Conservation (phyloP, 2,329 filamentous ascomycete species). For the Botrytis aclada region DNA sequence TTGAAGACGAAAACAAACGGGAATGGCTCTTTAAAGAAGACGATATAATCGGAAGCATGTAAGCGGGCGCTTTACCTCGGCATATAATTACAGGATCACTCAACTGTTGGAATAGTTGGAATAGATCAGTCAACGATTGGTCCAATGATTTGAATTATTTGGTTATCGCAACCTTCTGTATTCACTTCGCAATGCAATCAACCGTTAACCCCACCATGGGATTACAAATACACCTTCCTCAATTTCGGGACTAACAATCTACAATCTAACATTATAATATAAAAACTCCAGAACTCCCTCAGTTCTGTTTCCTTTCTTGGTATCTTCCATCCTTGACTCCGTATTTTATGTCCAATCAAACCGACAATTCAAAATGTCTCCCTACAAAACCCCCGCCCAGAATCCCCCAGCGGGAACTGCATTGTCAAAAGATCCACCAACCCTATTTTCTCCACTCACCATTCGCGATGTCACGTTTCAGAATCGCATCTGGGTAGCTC, state of each 20-base stretch:
- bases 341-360: neutral
- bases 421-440: constrained; percentile 33
- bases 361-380: neutral
- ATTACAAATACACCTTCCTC: constrained; percentile 6
- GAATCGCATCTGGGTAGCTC: constrained; percentile 46
- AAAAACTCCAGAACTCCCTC: neutral
- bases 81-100: neutral
- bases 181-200: neutral
- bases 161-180: neutral
- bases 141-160: neutral
- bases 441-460: constrained; percentile 45
- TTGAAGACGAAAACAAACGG: neutral
- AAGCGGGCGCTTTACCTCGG: neutral
- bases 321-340: neutral
- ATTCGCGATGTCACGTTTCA: constrained; percentile 45
- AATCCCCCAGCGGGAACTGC: constrained; percentile 35
- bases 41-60: neutral
- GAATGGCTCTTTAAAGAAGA: neutral
- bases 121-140: neutral
- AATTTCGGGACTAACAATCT: neutral
- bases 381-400: constrained; percentile 21
- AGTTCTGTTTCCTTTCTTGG: neutral
- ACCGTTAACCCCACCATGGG: neutral
- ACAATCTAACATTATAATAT: neutral
- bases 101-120: too few relatives aligned